A percentile compares a stretch with the other conserved stretches of the same genome.
phyloP scores from a whole-genome alignment of 140 eudicot genomes.

The Senecio squalidus region DNA sequence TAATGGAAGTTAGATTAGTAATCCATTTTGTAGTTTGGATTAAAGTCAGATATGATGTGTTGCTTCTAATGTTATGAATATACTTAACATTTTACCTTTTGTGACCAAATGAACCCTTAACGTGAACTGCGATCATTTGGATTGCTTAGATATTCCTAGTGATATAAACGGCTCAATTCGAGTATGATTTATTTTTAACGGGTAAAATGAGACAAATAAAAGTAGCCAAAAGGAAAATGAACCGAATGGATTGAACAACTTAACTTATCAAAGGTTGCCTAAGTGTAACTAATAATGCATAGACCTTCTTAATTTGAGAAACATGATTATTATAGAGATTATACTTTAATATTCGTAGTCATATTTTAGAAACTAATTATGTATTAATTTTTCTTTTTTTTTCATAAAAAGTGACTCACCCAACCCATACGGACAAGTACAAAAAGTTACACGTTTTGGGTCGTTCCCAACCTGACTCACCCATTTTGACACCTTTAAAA shows the following conservation, averaged over 20 bases:
- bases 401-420: not conserved
- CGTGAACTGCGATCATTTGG: slow-evolving; percentile 60
- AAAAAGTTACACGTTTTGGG: not conserved
- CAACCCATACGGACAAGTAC: not conserved
- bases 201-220: not conserved
- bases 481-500: not conserved
- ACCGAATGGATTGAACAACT: not conserved
- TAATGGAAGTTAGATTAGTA: too few relatives aligned
- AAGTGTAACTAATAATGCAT: slow-evolving; percentile 1
- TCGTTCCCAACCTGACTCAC: not conserved
- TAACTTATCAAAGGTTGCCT: not conserved
- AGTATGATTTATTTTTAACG: not conserved
- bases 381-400: not conserved
- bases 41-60: too few relatives aligned
- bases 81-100: too few relatives aligned
- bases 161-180: not conserved
- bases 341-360: not conserved
- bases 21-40: too few relatives aligned
- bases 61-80: too few relatives aligned
- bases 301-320: not conserved
- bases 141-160: slow-evolving; percentile 66
- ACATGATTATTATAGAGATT: not conserved
- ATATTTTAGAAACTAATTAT: not conserved
- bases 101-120: slow-evolving; percentile 59
- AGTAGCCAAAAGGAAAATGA: not conserved